Conservation (phyloP, 306 rosid species). For the Sindora glabra region DNA sequence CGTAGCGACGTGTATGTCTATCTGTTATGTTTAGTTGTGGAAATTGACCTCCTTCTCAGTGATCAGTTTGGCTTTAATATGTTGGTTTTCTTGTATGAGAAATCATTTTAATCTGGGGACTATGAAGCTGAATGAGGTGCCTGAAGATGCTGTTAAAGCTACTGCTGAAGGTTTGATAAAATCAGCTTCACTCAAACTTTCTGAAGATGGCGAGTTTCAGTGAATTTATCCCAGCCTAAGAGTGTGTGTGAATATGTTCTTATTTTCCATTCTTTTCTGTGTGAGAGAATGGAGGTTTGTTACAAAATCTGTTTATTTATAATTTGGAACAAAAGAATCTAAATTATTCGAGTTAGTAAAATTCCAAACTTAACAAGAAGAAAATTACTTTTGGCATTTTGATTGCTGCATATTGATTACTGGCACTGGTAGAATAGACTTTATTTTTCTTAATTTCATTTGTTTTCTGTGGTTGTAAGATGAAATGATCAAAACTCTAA, state of each 20-base stretch:
- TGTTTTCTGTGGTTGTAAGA: neutral
- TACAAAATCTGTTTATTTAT: neutral
- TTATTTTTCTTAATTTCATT: neutral
- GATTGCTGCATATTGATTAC: neutral
- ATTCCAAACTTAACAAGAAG: too few relatives aligned
- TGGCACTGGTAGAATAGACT: neutral
- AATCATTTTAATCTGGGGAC: conserved; percentile 61
- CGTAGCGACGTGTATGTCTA: neutral
- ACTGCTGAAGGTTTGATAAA: conserved; percentile 62
- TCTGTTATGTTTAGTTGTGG: conserved; percentile 5
- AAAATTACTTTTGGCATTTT: neutral
- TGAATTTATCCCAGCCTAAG: neutral
- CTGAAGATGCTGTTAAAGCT: conserved; percentile 43
- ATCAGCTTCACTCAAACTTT: conserved; percentile 51
- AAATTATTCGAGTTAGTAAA: neutral
- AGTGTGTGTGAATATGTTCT: neutral
- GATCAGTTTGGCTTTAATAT: conserved; percentile 69
- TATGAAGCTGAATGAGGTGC: conserved; percentile 37
- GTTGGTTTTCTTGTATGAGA: conserved; percentile 79
- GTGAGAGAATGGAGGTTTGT: neutral
- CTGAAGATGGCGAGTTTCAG: conserved; percentile 67
- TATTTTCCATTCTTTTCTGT: neutral
- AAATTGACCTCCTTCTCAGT: conserved; percentile 49
- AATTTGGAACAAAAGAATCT: neutral
- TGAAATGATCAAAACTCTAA: too few relatives aligned